Evolutionary conservation across 2,329 filamentous ascomycete genomes (phyloP).

Genomic region (Botrytis fabae): DNA sequence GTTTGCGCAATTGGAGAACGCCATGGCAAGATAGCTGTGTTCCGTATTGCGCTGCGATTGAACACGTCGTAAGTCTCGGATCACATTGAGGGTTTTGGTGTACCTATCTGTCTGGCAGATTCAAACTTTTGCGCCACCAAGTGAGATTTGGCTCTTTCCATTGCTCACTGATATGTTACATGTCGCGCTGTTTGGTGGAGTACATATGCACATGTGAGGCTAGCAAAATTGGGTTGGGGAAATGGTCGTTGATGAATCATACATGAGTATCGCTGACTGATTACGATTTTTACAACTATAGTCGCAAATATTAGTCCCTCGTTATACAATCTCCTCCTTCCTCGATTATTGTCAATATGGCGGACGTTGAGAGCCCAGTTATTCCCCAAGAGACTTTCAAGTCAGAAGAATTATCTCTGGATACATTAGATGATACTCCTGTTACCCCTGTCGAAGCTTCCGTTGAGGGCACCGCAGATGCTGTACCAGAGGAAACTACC

Average conservation of each 20-base stretch:
- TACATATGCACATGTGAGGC: constrained; percentile 19
- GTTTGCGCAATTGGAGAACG: constrained; percentile 4
- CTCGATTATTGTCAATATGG: constrained; percentile 21
- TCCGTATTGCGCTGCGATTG: constrained; percentile 9
- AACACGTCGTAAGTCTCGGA: constrained; percentile 23
- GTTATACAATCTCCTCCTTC: constrained; percentile 15
- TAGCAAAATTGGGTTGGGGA: constrained; percentile 12
- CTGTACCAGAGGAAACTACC: constrained; percentile 32
- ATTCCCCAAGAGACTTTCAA: constrained; percentile 5
- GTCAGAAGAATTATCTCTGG: background rate
- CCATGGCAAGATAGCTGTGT: background rate
- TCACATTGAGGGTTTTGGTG: constrained; percentile 17
- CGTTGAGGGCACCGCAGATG: constrained; percentile 19
- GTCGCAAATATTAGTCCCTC: constrained; percentile 19
- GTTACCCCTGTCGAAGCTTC: constrained; percentile 4
- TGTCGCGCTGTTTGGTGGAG: constrained; percentile 12
- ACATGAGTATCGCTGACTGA: constrained; percentile 17
- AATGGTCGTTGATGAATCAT: constrained; percentile 15
- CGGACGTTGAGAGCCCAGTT: constrained; percentile 17
- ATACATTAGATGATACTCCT: constrained; percentile 8
- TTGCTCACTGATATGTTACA: constrained; percentile 22
- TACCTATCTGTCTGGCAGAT: constrained; percentile 6
- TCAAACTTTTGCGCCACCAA: constrained; percentile 14
- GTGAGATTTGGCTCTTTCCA: constrained; percentile 12
- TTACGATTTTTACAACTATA: constrained; percentile 11